Evolutionary conservation across 331 rosid species (phyloP).

Genomic region (Quercus phellos): DNA sequence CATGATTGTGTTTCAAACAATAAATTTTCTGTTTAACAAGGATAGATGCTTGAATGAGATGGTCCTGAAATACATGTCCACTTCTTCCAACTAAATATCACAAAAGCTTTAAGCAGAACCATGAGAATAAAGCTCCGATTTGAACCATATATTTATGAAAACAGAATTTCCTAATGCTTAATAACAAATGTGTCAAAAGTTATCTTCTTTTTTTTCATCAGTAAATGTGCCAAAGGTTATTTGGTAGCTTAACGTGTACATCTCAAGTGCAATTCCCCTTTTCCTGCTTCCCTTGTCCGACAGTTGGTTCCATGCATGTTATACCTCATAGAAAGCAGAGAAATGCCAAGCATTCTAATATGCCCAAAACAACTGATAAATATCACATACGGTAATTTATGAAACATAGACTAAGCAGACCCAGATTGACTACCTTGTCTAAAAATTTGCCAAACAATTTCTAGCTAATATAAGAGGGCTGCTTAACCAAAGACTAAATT

Average conservation of each 20-base stretch:
- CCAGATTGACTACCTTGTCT: neutral
- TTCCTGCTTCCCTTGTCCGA: neutral
- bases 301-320: neutral
- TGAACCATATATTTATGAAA: neutral
- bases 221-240: neutral
- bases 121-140: neutral
- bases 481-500: neutral
- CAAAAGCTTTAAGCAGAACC: neutral
- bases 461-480: neutral
- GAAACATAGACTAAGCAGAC: neutral
- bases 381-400: neutral
- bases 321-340: neutral
- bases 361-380: neutral
- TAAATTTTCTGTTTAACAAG: conserved; percentile 37
- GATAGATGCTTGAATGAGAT: conserved; percentile 21
- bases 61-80: conserved; percentile 18
- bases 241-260: neutral
- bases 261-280: neutral
- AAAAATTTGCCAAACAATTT: neutral
- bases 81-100: conserved; percentile 17
- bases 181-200: neutral
- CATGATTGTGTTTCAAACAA: conserved; percentile 33
- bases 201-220: neutral
- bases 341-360: neutral
- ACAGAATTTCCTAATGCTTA: neutral